Evolutionary conservation across 2,329 filamentous ascomycete species (phyloP).

Genomic region (Exophiala xenobiotica): DNA sequence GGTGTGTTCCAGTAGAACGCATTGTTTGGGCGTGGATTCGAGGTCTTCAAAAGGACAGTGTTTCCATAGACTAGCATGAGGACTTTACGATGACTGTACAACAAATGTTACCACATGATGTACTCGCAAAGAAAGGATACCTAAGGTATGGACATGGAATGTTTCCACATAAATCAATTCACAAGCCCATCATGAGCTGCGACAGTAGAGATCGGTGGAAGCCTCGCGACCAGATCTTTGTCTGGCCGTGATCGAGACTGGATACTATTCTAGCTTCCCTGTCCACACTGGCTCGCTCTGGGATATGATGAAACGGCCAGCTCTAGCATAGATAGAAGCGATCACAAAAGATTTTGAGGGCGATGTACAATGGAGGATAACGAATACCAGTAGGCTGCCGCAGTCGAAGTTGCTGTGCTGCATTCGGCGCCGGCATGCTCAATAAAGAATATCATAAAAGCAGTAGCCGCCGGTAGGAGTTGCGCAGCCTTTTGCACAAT

Average conservation of each 20-base stretch:
- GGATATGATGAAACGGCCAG: constrained; percentile 57
- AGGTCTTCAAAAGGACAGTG: too few relatives aligned
- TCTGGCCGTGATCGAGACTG: constrained; percentile 22
- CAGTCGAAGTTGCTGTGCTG: too few relatives aligned
- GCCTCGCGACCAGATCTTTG: constrained; percentile 19
- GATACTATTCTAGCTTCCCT: constrained; percentile 63
- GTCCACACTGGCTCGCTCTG: constrained; percentile 67
- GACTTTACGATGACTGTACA: not conserved
- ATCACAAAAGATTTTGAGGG: too few relatives aligned
- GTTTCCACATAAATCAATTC: constrained; percentile 26
- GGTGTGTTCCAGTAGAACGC: constrained; percentile 70
- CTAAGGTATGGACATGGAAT: constrained; percentile 8
- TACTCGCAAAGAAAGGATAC: not conserved
- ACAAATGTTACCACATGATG: not conserved
- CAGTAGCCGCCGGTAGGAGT: too few relatives aligned
- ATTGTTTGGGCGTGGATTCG: not conserved
- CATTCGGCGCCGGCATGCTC: too few relatives aligned
- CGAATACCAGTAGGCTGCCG: too few relatives aligned
- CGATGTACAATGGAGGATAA: too few relatives aligned
- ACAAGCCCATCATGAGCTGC: constrained; percentile 4
- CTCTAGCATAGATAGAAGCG: constrained; percentile 67
- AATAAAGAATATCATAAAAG: too few relatives aligned
- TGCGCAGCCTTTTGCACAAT: too few relatives aligned
- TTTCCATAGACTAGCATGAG: too few relatives aligned
- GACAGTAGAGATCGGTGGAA: constrained; percentile 27